Evolutionary conservation across 345 rosid species (phyloP).

Genomic region (Diplotaxis tenuifolia): DNA sequence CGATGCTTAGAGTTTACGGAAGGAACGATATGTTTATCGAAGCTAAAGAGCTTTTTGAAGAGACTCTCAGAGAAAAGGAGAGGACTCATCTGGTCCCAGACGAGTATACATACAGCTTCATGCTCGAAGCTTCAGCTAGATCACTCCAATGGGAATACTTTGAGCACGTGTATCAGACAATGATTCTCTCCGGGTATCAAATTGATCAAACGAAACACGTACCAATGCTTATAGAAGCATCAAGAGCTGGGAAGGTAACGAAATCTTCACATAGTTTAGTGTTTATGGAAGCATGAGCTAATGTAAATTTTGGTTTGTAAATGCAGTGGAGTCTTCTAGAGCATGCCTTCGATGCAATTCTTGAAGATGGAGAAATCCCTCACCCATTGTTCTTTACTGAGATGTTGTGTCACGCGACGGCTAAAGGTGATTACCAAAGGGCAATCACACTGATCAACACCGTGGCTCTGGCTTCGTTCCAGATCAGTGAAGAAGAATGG

Average conservation of each 20-base stretch:
- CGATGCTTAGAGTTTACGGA: constrained; percentile 77
- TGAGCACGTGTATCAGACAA: constrained; percentile 76
- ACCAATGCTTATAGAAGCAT: constrained; percentile 64
- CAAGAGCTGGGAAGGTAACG: constrained; percentile 80
- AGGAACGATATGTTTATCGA: constrained; percentile 76
- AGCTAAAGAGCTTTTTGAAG: constrained; percentile 80
- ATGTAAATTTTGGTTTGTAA: constrained; percentile 8
- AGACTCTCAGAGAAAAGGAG: constrained; percentile 37
- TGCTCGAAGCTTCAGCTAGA: constrained; percentile 86
- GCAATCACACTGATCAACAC: constrained; percentile 56
- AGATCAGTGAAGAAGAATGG: constrained; percentile 78
- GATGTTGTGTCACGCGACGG: constrained; percentile 63
- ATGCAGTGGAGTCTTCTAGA: constrained; percentile 74
- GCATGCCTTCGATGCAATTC: constrained; percentile 70
- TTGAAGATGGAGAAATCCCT: constrained; percentile 90
- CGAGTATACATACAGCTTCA: constrained; percentile 64
- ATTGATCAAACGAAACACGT: constrained; percentile 67
- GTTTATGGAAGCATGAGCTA: constrained; percentile 23
- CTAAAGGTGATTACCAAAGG: constrained; percentile 55
- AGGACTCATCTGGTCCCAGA: constrained; percentile 51
- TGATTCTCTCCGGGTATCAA: constrained; percentile 66
- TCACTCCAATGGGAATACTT: constrained; percentile 92
- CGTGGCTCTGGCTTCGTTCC: constrained; percentile 74
- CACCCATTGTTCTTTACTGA: constrained; percentile 56
- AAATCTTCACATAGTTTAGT: not conserved